A percentile compares a stretch with the other conserved stretches of the same genome.
These are phyloP conservation scores for Thraustochytrium sp. DNA, from an alignment of 352 stramenopile species.

Conservation along the genomic window DNA sequence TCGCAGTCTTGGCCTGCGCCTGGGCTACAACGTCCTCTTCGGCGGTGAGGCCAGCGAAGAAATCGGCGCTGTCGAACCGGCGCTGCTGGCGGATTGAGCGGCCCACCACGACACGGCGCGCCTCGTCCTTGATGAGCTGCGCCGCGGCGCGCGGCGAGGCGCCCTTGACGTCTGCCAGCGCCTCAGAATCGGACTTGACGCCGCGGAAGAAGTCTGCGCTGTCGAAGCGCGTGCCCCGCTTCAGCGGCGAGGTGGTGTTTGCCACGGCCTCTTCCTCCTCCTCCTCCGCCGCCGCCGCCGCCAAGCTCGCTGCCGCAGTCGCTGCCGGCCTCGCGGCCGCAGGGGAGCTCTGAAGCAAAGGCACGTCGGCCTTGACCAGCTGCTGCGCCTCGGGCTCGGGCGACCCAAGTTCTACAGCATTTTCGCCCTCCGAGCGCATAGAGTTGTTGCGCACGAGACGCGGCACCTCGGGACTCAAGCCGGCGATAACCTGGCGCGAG, in stretches of 20 bases:
- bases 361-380: too few relatives aligned
- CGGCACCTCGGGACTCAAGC: too few relatives aligned
- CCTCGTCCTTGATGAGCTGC: neutral
- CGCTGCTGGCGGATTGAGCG: neutral
- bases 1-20: neutral
- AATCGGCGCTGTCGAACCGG: slow-evolving; percentile 25
- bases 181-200: neutral
- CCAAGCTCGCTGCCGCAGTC: too few relatives aligned
- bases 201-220: slow-evolving; percentile 30
- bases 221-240: slow-evolving; percentile 3
- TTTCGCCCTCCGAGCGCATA: too few relatives aligned
- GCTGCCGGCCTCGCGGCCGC: too few relatives aligned
- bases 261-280: neutral
- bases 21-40: neutral
- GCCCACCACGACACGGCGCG: neutral
- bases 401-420: too few relatives aligned
- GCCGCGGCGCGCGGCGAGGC: neutral
- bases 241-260: neutral
- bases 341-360: too few relatives aligned
- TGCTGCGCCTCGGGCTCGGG: too few relatives aligned
- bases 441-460: too few relatives aligned
- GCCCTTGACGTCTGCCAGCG: neutral
- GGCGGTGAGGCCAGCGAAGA: neutral
- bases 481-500: too few relatives aligned
- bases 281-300: neutral